A percentile compares a stretch with the other conserved stretches of the same genome.
Evolutionary conservation across 2,329 filamentous ascomycete genomes (phyloP).

Genomic region (Dactylellina haptotyla): DNA sequence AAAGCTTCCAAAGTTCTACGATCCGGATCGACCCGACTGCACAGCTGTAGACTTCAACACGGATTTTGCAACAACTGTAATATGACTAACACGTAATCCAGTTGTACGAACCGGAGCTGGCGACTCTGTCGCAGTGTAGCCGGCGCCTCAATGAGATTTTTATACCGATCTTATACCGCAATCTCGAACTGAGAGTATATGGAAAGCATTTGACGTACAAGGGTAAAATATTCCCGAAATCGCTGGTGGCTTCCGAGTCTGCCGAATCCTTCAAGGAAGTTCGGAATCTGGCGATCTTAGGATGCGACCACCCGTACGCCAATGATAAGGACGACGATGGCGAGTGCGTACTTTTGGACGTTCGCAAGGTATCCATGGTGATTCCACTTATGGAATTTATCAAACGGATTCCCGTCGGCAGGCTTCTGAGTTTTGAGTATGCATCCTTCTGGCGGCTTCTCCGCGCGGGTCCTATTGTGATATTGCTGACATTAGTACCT

Average conservation of each 20-base stretch:
- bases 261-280: conserved; percentile 2
- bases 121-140: conserved; percentile 1
- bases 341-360: not conserved
- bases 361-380: not conserved
- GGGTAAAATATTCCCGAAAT: conserved; percentile 14
- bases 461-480: not conserved
- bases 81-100: not conserved
- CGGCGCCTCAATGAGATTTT: conserved; percentile 2
- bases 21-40: too few species aligned
- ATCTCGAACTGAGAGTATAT: conserved; percentile 22
- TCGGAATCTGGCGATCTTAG: conserved; percentile 11
- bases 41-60: too few species aligned
- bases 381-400: conserved; percentile 5
- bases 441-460: not conserved
- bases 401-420: conserved; percentile 15
- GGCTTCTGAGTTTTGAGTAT: conserved; percentile 30
- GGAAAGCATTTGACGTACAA: not conserved
- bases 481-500: not conserved
- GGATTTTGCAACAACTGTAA: too few species aligned
- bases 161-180: conserved; percentile 21
- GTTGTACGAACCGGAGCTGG: conserved; percentile 13
- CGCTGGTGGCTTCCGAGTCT: conserved; percentile 1
- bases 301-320: not conserved
- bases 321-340: conserved; percentile 5
- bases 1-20: not conserved